Conservation (phyloP, 2,329 filamentous ascomycete species). For the Cadophora gregata region DNA sequence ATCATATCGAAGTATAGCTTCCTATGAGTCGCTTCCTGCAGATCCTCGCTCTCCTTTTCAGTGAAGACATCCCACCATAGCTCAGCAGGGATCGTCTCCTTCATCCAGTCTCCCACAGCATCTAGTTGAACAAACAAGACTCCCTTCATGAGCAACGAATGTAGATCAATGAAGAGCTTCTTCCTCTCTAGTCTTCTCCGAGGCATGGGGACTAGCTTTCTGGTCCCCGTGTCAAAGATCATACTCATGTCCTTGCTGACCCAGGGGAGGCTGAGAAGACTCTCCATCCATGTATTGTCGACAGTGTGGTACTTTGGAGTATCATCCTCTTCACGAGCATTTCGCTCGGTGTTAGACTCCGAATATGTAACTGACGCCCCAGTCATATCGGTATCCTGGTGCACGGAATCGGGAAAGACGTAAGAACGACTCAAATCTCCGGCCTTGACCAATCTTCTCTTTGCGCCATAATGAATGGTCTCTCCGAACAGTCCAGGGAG, state of each 20-base stretch:
- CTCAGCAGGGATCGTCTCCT: conserved; percentile 3
- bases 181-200: not conserved
- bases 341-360: not conserved
- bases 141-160: not conserved
- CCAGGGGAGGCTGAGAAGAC: conserved; percentile 6
- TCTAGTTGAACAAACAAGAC: conserved; percentile 4
- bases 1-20: conserved; percentile 9
- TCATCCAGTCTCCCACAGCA: not conserved
- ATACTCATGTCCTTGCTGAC: not conserved
- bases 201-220: conserved; percentile 1
- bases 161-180: conserved; percentile 11
- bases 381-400: not conserved
- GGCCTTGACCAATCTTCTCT: not conserved
- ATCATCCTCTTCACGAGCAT: no score
- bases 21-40: not conserved
- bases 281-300: not conserved
- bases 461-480: not conserved
- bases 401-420: not conserved
- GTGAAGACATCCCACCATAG: conserved; percentile 21
- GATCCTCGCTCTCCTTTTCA: conserved; percentile 2
- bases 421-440: not conserved
- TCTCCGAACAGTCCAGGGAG: conserved; percentile 7
- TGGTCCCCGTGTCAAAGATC: not conserved
- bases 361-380: no score
- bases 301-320: not conserved